Percentiles rank a stretch among this genome's conserved stretches.
phyloP scores from a whole-genome alignment of 176 grass and related monocot species.

The Themeda triandra region DNA sequence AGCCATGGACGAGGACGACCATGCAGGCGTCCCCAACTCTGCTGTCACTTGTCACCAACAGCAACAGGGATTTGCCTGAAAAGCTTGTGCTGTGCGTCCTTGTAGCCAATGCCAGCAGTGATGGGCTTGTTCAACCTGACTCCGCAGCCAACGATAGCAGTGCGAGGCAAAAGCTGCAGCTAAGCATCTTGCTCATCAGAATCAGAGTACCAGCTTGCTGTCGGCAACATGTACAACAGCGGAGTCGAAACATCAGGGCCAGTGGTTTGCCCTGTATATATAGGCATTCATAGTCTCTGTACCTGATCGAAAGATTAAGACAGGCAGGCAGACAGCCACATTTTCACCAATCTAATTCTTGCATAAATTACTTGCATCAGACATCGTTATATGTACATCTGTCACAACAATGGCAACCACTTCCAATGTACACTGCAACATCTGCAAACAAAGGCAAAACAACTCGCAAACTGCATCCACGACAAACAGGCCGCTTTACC shows the following conservation, averaged over 20 bases:
- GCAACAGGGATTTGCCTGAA: background rate
- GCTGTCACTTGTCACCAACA: slow-evolving; percentile 21
- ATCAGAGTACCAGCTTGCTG: background rate
- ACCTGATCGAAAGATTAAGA: background rate
- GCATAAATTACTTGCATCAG: slow-evolving; percentile 28
- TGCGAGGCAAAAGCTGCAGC: background rate
- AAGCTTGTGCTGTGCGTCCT: too few relatives aligned
- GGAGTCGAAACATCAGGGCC: background rate
- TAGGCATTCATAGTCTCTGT: background rate
- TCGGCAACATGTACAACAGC: background rate
- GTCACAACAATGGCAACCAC: slow-evolving; percentile 19
- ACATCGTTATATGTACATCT: slow-evolving; percentile 52
- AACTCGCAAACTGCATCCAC: slow-evolving; percentile 21
- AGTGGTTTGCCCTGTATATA: background rate
- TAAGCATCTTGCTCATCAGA: background rate
- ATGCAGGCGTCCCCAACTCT: background rate
- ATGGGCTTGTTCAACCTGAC: background rate
- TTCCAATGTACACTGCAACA: slow-evolving; percentile 63
- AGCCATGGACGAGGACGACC: background rate
- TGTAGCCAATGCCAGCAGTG: background rate
- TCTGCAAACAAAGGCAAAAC: slow-evolving; percentile 48
- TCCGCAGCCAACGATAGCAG: background rate
- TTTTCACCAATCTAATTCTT: slow-evolving; percentile 34
- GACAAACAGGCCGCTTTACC: slow-evolving; percentile 29
- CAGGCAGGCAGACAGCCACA: background rate